These are phyloP conservation scores for Mucor indicus DNA, from an alignment of 371 early-diverging fungal genomes.

Conservation along the genomic window DNA sequence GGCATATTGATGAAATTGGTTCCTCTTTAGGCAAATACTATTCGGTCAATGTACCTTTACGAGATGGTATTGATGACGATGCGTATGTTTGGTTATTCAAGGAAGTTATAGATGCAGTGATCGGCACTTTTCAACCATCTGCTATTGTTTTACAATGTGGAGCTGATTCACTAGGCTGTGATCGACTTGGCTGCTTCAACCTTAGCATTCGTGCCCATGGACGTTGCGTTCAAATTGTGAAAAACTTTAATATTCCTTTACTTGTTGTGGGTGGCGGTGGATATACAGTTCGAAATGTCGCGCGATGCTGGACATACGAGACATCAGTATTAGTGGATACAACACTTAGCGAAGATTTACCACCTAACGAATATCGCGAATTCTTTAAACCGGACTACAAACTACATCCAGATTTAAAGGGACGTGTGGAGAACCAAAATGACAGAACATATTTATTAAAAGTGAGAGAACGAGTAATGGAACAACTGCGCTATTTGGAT, in stretches of 20 bases:
- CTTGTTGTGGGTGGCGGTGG: slow-evolving; percentile 95
- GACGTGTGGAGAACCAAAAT: slow-evolving; percentile 88
- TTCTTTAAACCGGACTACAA: slow-evolving; percentile 87
- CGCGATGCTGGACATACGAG: slow-evolving; percentile 94
- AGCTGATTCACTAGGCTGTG: slow-evolving; percentile 93
- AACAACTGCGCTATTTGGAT: slow-evolving; percentile 87
- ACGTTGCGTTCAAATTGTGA: slow-evolving; percentile 83
- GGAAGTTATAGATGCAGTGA: slow-evolving; percentile 75
- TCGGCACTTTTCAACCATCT: slow-evolving; percentile 78
- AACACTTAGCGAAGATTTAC: slow-evolving; percentile 71
- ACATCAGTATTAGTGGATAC: slow-evolving; percentile 82
- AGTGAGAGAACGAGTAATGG: slow-evolving; percentile 76
- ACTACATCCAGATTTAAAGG: slow-evolving; percentile 77
- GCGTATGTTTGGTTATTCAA: slow-evolving; percentile 84
- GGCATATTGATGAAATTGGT: slow-evolving; percentile 79
- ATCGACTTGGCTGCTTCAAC: slow-evolving; percentile 91
- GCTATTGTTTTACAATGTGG: slow-evolving; percentile 94
- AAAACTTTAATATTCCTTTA: slow-evolving; percentile 78
- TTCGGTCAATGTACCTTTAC: slow-evolving; percentile 89
- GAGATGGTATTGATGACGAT: slow-evolving; percentile 88
- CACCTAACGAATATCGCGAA: slow-evolving; percentile 71
- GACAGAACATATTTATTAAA: slow-evolving; percentile 79
- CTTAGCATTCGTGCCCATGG: slow-evolving; percentile 89
- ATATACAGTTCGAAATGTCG: slow-evolving; percentile 93
- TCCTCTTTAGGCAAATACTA: slow-evolving; percentile 74